Evolutionary conservation across 2,329 filamentous ascomycete genomes (phyloP), one percentile per base, ranked within the genome.

Genomic region (Neonectria faginata): DNA sequence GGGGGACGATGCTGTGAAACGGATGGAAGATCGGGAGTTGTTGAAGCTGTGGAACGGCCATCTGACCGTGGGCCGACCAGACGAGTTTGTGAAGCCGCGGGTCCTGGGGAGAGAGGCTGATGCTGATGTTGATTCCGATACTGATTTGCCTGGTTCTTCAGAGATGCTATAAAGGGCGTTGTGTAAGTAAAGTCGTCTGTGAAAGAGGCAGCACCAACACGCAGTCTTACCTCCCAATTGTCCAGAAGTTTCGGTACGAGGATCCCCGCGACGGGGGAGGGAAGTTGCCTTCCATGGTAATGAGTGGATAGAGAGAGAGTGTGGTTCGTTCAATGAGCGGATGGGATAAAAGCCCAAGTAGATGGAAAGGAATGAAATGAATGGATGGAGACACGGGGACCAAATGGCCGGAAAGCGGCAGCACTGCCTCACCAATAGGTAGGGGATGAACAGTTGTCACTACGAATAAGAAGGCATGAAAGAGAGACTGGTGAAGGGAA

Each of bases 11-110:
- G 16, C 9, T 20, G 71, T 52, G 63, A 62, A 60, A n/a, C 59
- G 70, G 47, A 73, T 70, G 20, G 71, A 73, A 5, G 70, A 73
- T 57, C 69, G 66, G 29, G 73, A 74, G 64, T 73, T 74, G 60
- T 58, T 71, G 58, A 73, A 69, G 65, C 70, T 73, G 64, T 74
- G 73, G 51, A 75, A 75, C 16, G 73, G 71, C 73, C 73, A 74
- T 63, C 55, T 54, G 50, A 73, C 66, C 16, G 72, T 74, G 52
- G 69, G 72, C 51, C 72, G 72, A 41, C 70, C 72, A 18, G 72
- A 74, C 10, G 72, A 73, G 63, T 64, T 67, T 42, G 72, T 74
- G 61, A 73, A 71, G 62, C 69, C 70, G 48, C 72, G 72, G 54
- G 72, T 74, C 27, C 70, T 70, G 47, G 65, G 58, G 11, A 62